Evolutionary conservation across 768 basidiomycete genomes (phyloP), one percentile per base, ranked within the genome.

Genomic region (Tulasnella sp.): DNA sequence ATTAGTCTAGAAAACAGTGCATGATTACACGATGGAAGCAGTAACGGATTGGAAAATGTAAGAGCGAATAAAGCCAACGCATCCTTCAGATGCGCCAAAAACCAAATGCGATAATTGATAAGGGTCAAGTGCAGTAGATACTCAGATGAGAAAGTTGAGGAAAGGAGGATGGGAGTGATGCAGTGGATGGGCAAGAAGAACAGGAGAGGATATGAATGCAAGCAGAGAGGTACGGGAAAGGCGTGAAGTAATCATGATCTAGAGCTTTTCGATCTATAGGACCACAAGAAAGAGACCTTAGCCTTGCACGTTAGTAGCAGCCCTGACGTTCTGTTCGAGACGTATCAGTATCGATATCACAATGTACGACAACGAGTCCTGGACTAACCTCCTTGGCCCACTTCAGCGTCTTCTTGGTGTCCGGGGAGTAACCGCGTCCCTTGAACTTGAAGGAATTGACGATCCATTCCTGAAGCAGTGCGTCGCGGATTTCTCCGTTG

Each of bases 321-420:
- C 75, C 32, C 57, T 76, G 75, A 76, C 57, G 18, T 55, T 76
- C n/a, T n/a, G n/a, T n/a, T n/a, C n/a, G n/a, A n/a, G n/a, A n/a
- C n/a, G n/a, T n/a, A n/a, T n/a, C n/a, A n/a, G n/a, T n/a, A n/a
- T n/a, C n/a, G n/a, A n/a, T n/a, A n/a, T n/a, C n/a, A n/a, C n/a
- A n/a, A n/a, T n/a, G n/a, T n/a, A n/a, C n/a, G n/a, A n/a, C n/a
- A n/a, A n/a, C n/a, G n/a, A n/a, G n/a, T n/a, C n/a, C n/a, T n/a
- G n/a, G n/a, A 77, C 84, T 74, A 72, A 96, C 95, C 89, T 98
- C 95, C 75, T 93, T 90, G 26, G 96, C 95, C 95, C 96, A 98
- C 80, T 93, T 92, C 86, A 95, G 87, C 3, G 93, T 94, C 87
- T 91, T 93, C 89, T 92, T 95, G 48, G 92, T 92, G 81, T 96